These are phyloP conservation scores for Coniella lustricola DNA, from an alignment of 2,329 filamentous ascomycete genomes.

Conservation along the genomic window DNA sequence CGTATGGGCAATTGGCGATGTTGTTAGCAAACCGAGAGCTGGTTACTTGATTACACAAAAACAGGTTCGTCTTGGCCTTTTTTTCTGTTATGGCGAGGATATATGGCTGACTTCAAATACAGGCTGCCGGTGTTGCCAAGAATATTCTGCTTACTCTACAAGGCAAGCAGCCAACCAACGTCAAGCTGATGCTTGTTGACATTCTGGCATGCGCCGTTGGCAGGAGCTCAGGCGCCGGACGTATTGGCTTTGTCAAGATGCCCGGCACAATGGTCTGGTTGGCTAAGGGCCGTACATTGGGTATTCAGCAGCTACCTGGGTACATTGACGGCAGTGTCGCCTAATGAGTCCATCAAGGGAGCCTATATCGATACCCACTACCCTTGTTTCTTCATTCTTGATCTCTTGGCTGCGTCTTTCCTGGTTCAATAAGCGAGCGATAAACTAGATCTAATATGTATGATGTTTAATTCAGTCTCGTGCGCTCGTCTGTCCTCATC, in stretches of 20 bases:
- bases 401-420: no score
- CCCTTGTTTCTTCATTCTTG: no score
- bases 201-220: slow-evolving; percentile 42
- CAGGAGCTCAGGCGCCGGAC: slow-evolving; percentile 42
- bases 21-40: slow-evolving; percentile 42
- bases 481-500: no score
- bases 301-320: slow-evolving; percentile 34
- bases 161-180: slow-evolving; percentile 35
- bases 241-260: slow-evolving; percentile 39
- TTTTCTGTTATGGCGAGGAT: background rate
- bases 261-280: slow-evolving; percentile 45
- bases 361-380: background rate
- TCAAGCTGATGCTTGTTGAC: slow-evolving; percentile 43
- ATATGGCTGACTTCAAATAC: background rate
- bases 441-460: no score
- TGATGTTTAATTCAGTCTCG: no score
- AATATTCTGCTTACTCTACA: slow-evolving; percentile 44
- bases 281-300: slow-evolving; percentile 46
- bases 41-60: slow-evolving; percentile 39
- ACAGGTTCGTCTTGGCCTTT: slow-evolving; percentile 31
- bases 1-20: slow-evolving; percentile 49
- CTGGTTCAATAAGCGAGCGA: no score
- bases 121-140: slow-evolving; percentile 44
- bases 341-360: no score
- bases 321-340: slow-evolving; percentile 44